Conservation (phyloP, 2,329 filamentous ascomycete species). For the Fusarium praegraminearum region DNA sequence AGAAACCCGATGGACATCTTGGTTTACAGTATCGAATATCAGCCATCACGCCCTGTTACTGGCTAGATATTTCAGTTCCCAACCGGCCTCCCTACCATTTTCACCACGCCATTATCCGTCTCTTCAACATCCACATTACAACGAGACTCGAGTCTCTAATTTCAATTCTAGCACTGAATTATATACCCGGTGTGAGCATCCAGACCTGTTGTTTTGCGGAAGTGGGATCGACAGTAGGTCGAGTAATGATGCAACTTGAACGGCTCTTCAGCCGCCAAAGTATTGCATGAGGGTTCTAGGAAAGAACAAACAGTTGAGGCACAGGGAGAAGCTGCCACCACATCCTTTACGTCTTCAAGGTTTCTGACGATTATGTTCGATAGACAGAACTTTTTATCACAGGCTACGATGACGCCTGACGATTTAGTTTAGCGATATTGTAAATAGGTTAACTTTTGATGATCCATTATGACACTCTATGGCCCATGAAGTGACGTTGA, state of each 20-base stretch:
- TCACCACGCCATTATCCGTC: conserved; percentile 6
- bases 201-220: conserved; percentile 34
- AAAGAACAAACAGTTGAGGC: conserved; percentile 3
- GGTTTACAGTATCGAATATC: conserved; percentile 15
- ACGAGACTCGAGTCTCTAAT: conserved; percentile 35
- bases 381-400: conserved; percentile 40
- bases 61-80: conserved; percentile 9
- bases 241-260: conserved; percentile 31
- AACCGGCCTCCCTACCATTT: conserved; percentile 4
- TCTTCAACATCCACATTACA: conserved; percentile 24
- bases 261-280: background rate
- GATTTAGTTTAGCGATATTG: conserved; percentile 39
- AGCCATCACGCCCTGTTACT: conserved; percentile 9
- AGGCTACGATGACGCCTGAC: conserved; percentile 32
- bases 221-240: conserved; percentile 30
- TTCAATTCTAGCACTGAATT: conserved; percentile 45
- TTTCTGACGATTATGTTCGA: conserved; percentile 38
- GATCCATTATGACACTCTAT: background rate
- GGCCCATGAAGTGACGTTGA: conserved; percentile 8
- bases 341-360: conserved; percentile 31
- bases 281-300: conserved; percentile 7
- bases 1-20: conserved; percentile 28
- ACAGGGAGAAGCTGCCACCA: conserved; percentile 15
- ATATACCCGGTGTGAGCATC: conserved; percentile 47
- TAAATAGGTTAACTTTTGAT: conserved; percentile 26